These are phyloP conservation scores for Aegilops longissima DNA, from an alignment of 176 grass and related monocot genomes.

Conservation along the genomic window DNA sequence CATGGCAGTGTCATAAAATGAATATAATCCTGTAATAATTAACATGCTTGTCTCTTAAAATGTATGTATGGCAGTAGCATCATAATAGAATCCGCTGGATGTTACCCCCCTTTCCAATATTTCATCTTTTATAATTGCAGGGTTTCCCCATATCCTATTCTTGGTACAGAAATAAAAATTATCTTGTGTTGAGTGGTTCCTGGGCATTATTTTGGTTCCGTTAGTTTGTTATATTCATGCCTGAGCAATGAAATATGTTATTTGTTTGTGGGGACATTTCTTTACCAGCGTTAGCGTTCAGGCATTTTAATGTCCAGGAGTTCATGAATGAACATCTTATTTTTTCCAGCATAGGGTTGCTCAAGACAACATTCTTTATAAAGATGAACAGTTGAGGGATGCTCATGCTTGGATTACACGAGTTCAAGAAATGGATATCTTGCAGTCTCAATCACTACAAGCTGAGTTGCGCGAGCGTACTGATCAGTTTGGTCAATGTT, in stretches of 20 bases:
- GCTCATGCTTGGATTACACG: slow-evolving; percentile 86
- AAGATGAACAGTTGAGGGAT: slow-evolving; percentile 97
- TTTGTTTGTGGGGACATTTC: slow-evolving; percentile 19
- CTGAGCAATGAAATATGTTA: not conserved
- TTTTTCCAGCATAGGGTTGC: slow-evolving; percentile 83
- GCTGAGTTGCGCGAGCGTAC: slow-evolving; percentile 80
- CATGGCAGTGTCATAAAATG: not conserved
- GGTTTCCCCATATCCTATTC: not conserved
- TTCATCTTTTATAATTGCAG: not conserved
- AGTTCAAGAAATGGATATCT: slow-evolving; percentile 94
- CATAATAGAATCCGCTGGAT: not conserved
- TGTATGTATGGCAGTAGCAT: not conserved
- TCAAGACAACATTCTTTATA: slow-evolving; percentile 90
- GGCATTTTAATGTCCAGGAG: not conserved
- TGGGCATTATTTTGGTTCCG: not conserved
- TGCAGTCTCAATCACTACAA: slow-evolving; percentile 86
- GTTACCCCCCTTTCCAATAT: not conserved
- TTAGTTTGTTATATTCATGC: slow-evolving; percentile 25
- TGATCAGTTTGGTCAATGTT: slow-evolving; percentile 96
- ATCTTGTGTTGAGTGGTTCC: not conserved
- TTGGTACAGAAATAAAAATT: not conserved
- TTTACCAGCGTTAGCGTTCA: slow-evolving; percentile 2
- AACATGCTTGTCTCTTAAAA: slow-evolving; percentile 2
- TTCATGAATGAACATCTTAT: slow-evolving; percentile 11
- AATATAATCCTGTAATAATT: not conserved